Evolutionary conservation across 495 filamentous ascomycete species (phyloP).

Genomic region (Podospora anserina): DNA sequence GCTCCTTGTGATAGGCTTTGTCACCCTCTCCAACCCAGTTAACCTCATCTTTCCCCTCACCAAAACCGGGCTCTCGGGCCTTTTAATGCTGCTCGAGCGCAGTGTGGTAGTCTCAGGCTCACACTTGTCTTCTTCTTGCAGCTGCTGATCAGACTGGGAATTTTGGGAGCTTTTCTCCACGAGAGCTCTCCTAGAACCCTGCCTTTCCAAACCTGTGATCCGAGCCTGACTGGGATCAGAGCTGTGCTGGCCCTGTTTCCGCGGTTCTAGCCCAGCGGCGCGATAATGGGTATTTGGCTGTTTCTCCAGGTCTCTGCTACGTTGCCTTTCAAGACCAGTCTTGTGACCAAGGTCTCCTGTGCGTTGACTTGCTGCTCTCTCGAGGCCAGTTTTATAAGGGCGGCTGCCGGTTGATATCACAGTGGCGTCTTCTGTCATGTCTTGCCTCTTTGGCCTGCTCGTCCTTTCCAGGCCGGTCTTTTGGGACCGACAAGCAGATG

Average conservation of each 20-base stretch:
- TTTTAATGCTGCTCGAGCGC: not conserved
- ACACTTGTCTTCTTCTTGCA: not conserved
- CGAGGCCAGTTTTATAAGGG: not conserved
- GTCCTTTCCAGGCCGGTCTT: not conserved
- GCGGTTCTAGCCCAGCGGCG: not conserved
- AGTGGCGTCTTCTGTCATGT: not conserved
- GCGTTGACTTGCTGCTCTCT: not conserved
- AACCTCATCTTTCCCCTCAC: conserved; percentile 5
- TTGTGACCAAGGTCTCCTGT: not conserved
- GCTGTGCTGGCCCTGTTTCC: not conserved
- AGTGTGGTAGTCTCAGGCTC: not conserved
- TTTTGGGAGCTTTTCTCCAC: not conserved
- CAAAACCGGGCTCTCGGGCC: conserved; percentile 5
- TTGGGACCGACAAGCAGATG: not conserved
- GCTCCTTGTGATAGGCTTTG: conserved; percentile 19
- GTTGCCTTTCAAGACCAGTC: not conserved
- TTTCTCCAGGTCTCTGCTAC: not conserved
- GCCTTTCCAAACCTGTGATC: conserved; percentile 1
- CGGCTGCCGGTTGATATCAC: not conserved
- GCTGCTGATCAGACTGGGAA: not conserved
- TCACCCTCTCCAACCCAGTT: conserved; percentile 25
- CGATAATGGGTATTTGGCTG: not conserved
- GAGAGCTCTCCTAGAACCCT: not conserved
- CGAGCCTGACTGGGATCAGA: not conserved
- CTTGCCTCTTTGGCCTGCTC: not conserved